Evolutionary conservation across 306 rosid genomes (phyloP).

Genomic region (Gastrolobium bilobum): DNA sequence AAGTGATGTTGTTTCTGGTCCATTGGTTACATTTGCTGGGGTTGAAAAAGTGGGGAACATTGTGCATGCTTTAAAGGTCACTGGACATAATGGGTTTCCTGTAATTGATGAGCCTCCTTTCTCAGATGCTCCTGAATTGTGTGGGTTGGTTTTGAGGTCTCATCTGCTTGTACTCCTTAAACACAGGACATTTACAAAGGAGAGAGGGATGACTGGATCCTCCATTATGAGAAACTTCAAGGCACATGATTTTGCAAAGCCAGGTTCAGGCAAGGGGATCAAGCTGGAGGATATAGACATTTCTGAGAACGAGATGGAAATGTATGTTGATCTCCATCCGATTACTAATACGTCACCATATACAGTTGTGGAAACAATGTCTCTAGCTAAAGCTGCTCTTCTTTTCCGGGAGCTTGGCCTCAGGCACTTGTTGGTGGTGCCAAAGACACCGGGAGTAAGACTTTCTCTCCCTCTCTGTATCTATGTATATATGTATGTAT

Average conservation of each 20-base stretch:
- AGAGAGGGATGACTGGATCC: slow-evolving; percentile 43
- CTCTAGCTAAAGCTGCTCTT: slow-evolving; percentile 75
- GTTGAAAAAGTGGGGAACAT: slow-evolving; percentile 77
- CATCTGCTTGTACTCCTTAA: slow-evolving; percentile 81
- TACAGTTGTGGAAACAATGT: slow-evolving; percentile 78
- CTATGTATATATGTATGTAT: neutral
- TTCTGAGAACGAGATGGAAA: slow-evolving; percentile 69
- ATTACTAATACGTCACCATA: slow-evolving; percentile 70
- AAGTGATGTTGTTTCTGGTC: slow-evolving; percentile 81
- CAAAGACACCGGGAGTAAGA: slow-evolving; percentile 71
- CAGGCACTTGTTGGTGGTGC: slow-evolving; percentile 79
- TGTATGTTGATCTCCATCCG: slow-evolving; percentile 84
- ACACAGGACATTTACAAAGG: slow-evolving; percentile 58
- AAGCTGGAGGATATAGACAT: slow-evolving; percentile 68
- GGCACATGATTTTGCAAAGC: slow-evolving; percentile 76
- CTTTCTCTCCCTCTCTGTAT: neutral
- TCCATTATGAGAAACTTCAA: slow-evolving; percentile 53
- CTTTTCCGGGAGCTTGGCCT: slow-evolving; percentile 79
- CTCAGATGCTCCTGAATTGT: slow-evolving; percentile 64
- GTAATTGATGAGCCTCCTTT: slow-evolving; percentile 84
- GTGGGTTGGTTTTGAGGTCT: slow-evolving; percentile 81
- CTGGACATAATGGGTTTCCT: slow-evolving; percentile 76
- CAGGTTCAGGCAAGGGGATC: slow-evolving; percentile 80
- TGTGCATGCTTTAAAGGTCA: slow-evolving; percentile 59
- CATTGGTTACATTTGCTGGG: slow-evolving; percentile 69